Percentiles rank a stretch among this genome's conserved stretches.
phyloP scores from a whole-genome alignment of 345 rosid genomes.

The Hibiscus tridactylites region DNA sequence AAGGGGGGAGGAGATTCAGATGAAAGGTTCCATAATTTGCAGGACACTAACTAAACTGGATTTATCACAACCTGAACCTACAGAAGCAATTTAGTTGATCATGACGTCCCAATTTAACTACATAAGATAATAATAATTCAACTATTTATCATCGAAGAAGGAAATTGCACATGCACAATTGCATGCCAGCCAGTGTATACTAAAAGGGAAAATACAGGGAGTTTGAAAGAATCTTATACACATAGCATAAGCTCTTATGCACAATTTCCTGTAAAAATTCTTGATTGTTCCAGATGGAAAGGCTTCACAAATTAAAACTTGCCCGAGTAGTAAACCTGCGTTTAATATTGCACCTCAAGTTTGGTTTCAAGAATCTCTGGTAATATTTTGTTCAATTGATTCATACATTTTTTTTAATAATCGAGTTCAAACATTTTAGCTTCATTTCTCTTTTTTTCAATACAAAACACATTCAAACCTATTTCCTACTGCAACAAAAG shows the following conservation, averaged over 20 bases:
- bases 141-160: not conserved
- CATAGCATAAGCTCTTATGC: not conserved
- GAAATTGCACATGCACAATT: not conserved
- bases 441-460: no score
- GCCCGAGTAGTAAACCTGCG: not conserved
- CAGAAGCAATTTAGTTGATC: not conserved
- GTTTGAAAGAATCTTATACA: not conserved
- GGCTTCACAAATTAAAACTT: not conserved
- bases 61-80: no score
- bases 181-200: no score
- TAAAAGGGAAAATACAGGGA: no score
- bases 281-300: not conserved
- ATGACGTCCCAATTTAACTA: not conserved
- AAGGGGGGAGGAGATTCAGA: no score
- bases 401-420: no score
- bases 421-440: no score
- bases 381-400: no score
- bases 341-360: not conserved
- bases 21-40: not conserved
- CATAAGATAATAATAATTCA: not conserved
- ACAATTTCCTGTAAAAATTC: not conserved
- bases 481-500: no score
- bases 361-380: not conserved
- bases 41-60: not conserved
- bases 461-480: no score